Percentiles rank a stretch among this genome's conserved stretches.
phyloP scores from a whole-genome alignment of 805 yeast species.

The Cyberlindnera japonica region DNA sequence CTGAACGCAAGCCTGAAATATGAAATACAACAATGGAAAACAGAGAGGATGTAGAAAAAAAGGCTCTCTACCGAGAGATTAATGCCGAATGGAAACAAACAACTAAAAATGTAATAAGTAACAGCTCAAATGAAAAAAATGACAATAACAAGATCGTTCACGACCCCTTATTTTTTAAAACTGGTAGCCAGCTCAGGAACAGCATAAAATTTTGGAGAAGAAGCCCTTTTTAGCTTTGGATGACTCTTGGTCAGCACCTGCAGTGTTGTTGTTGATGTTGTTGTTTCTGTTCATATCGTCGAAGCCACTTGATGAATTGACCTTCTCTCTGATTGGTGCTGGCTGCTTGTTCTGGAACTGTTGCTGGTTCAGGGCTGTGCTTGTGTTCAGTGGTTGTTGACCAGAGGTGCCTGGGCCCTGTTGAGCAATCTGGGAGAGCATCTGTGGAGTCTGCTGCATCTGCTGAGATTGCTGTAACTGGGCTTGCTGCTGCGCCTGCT shows the following conservation, averaged over 20 bases:
- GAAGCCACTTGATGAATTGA: constrained; percentile 21
- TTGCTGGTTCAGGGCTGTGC: constrained; percentile 27
- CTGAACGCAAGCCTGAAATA: background rate
- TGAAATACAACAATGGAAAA: too few species aligned
- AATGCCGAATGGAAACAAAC: background rate
- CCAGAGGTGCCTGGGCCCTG: constrained; percentile 12
- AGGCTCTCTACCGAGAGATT: background rate
- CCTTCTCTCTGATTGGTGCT: constrained; percentile 29
- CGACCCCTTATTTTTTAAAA: background rate
- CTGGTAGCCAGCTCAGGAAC: constrained; percentile 13
- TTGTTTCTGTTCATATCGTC: constrained; percentile 20
- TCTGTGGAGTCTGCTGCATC: constrained; percentile 14
- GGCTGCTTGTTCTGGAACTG: constrained; percentile 30
- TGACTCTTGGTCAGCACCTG: constrained; percentile 16
- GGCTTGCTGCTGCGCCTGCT: constrained; percentile 17
- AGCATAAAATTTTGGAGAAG: constrained; percentile 26
- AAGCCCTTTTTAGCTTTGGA: constrained; percentile 22
- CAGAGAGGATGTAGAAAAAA: background rate
- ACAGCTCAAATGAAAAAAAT: background rate
- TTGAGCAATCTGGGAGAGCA: constrained; percentile 14
- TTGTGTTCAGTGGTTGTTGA: constrained; percentile 17
- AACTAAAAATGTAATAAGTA: background rate
- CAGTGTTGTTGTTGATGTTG: constrained; percentile 15
- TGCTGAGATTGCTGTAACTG: constrained; percentile 14
- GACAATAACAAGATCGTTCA: background rate